Conservation (phyloP, 192 early-diverging fungal species). For the Allomyces javanicus region DNA sequence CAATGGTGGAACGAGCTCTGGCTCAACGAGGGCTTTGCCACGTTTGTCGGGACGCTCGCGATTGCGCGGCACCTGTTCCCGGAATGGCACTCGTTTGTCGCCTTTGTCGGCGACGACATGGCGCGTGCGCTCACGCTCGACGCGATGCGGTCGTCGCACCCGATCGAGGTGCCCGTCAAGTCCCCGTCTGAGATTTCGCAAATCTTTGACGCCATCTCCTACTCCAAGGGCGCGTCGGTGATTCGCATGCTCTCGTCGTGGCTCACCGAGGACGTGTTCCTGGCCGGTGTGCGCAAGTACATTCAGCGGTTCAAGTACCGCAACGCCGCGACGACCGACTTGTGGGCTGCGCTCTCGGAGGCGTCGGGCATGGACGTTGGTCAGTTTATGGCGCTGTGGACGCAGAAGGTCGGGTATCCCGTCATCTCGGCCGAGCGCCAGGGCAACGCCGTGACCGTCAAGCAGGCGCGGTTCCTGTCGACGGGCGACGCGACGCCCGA, state of each 20-base stretch:
- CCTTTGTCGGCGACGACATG: conserved; percentile 43
- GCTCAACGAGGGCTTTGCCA: conserved; percentile 80
- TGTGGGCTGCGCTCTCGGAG: conserved; percentile 46
- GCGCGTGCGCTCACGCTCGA: conserved; percentile 49
- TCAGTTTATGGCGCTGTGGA: conserved; percentile 57
- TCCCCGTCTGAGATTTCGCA: conserved; percentile 52
- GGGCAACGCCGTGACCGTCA: conserved; percentile 26
- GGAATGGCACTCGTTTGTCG: conserved; percentile 55
- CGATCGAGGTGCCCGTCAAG: conserved; percentile 56
- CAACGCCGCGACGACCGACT: conserved; percentile 52
- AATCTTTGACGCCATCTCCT: conserved; percentile 72
- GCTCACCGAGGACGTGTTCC: conserved; percentile 24
- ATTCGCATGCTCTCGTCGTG: conserved; percentile 62
- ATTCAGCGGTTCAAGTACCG: conserved; percentile 45
- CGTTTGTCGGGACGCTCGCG: conserved; percentile 50
- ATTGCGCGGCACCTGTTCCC: conserved; percentile 59
- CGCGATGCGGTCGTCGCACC: conserved; percentile 55
- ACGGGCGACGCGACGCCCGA: conserved; percentile 30
- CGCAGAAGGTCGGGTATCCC: conserved; percentile 41
- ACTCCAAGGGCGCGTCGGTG: conserved; percentile 61
- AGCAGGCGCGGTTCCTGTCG: conserved; percentile 46
- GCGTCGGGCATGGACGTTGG: conserved; percentile 45
- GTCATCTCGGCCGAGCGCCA: conserved; percentile 36
- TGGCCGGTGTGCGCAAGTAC: conserved; percentile 32
- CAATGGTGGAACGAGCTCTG: conserved; percentile 46